Conservation (phyloP, 2,329 filamentous ascomycete genomes). For the Beauveria brongniartii region DNA sequence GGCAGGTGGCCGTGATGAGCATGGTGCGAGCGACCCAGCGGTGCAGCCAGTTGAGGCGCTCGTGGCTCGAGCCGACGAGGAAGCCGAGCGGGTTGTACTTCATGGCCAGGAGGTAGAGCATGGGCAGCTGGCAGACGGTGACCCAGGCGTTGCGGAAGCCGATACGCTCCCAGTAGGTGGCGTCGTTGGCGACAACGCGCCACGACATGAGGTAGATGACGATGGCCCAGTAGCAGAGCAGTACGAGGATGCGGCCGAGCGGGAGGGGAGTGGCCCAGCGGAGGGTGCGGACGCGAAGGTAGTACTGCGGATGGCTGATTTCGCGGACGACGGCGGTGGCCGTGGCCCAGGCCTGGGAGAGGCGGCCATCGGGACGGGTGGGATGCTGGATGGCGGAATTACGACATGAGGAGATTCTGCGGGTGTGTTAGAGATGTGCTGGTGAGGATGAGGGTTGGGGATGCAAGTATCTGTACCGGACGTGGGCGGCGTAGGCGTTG, state of each 20-base stretch:
- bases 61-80: slow-evolving; percentile 56
- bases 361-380: slow-evolving; percentile 39
- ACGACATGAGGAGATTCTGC: slow-evolving; percentile 39
- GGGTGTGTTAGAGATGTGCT: background rate
- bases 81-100: slow-evolving; percentile 53
- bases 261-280: slow-evolving; percentile 52
- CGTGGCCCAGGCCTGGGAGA: slow-evolving; percentile 49
- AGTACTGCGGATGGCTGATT: slow-evolving; percentile 46
- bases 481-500: slow-evolving; percentile 33
- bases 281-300: slow-evolving; percentile 36
- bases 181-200: slow-evolving; percentile 40
- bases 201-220: slow-evolving; percentile 49
- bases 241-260: slow-evolving; percentile 44
- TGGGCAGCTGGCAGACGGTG: slow-evolving; percentile 53
- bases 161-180: slow-evolving; percentile 55
- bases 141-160: slow-evolving; percentile 63
- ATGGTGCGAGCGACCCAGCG: slow-evolving; percentile 64
- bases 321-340: slow-evolving; percentile 50
- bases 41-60: slow-evolving; percentile 66
- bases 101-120: slow-evolving; percentile 54
- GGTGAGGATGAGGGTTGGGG: background rate
- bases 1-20: slow-evolving; percentile 58
- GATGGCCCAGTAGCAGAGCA: slow-evolving; percentile 51
- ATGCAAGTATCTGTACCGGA: slow-evolving; percentile 26
- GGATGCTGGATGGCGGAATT: slow-evolving; percentile 38